These are phyloP conservation scores for Prunella vulgaris DNA, from an alignment of 257 asterid genomes.

Conservation along the genomic window DNA sequence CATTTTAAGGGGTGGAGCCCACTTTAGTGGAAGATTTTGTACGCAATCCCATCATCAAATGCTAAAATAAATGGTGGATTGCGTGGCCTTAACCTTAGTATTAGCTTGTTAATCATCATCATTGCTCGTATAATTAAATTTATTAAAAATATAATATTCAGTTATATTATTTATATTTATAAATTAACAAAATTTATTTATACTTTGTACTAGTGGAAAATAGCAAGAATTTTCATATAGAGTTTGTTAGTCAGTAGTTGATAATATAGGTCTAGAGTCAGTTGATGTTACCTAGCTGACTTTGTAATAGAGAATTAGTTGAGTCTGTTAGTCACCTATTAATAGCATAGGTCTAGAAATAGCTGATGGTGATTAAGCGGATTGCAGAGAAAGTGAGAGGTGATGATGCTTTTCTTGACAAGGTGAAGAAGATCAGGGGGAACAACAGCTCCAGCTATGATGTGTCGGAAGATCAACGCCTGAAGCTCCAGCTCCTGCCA, in stretches of 20 bases:
- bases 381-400: conserved; percentile 29
- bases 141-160: too few relatives aligned
- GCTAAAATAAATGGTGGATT: neutral
- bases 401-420: conserved; percentile 55
- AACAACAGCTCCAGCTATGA: conserved; percentile 70
- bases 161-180: too few relatives aligned
- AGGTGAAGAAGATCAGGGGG: conserved; percentile 76
- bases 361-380: conserved; percentile 36
- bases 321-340: too few relatives aligned
- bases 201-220: too few relatives aligned
- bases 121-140: too few relatives aligned
- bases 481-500: conserved; percentile 97
- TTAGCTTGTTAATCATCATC: neutral
- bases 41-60: conserved; percentile 14
- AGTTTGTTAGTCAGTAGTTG: too few relatives aligned
- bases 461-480: conserved; percentile 73
- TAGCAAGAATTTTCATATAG: too few relatives aligned
- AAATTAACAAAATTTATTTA: too few relatives aligned
- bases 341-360: too few relatives aligned
- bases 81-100: neutral
- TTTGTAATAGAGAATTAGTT: too few relatives aligned
- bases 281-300: too few relatives aligned
- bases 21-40: conserved; percentile 24
- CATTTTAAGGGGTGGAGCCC: conserved; percentile 23
- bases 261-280: too few relatives aligned